Conservation (phyloP, 441 rosid species). For the Arabidopsis hybrid region DNA sequence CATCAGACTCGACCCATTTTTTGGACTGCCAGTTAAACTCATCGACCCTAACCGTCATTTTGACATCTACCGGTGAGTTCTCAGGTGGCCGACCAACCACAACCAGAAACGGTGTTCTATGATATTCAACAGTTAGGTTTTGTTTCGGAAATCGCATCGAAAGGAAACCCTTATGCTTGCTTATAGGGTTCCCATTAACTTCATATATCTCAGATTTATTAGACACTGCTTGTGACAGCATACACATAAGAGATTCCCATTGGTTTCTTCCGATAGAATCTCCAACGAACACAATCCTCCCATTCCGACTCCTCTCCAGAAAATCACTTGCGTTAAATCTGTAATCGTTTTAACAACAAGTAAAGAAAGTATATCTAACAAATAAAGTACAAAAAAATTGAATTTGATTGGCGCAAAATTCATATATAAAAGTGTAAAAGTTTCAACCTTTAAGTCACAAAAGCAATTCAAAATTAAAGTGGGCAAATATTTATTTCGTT, state of each 20-base stretch:
- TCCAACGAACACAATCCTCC: conserved; percentile 84
- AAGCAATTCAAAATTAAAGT: conserved; percentile 5
- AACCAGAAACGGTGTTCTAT: conserved; percentile 82
- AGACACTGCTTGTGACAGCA: conserved; percentile 66
- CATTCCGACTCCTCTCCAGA: conserved; percentile 68
- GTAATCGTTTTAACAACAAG: conserved; percentile 19
- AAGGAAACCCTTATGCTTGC: conserved; percentile 88
- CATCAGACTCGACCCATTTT: conserved; percentile 74
- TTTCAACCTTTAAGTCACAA: conserved; percentile 5
- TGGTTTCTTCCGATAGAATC: conserved; percentile 95
- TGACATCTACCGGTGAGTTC: conserved; percentile 52
- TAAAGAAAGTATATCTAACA: neutral
- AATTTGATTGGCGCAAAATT: conserved; percentile 36
- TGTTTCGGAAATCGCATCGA: conserved; percentile 69
- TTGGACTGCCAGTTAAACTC: conserved; percentile 68
- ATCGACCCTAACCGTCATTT: conserved; percentile 62
- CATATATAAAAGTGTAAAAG: conserved; percentile 11
- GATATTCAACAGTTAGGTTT: conserved; percentile 79
- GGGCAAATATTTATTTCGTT: neutral
- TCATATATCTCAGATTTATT: conserved; percentile 72
- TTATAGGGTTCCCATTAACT: conserved; percentile 75
- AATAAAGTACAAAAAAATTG: conserved; percentile 3
- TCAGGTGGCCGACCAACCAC: conserved; percentile 61
- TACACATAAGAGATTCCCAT: conserved; percentile 89
- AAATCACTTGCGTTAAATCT: conserved; percentile 86